These are phyloP conservation scores for Scheffersomyces ergatensis DNA, from an alignment of 805 yeast genomes.

Conservation along the genomic window DNA sequence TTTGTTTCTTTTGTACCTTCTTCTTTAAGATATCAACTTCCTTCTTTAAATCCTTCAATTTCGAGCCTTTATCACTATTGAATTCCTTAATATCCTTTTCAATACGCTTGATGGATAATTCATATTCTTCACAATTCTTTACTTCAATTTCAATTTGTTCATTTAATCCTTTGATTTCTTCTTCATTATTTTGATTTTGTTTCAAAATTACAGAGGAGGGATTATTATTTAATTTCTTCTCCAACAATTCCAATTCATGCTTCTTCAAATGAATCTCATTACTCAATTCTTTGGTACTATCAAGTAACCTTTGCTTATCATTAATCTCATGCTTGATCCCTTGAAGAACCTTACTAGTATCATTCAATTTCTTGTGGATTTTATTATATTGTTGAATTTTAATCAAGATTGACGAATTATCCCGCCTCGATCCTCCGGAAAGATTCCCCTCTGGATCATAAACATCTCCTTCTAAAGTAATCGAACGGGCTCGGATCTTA, in stretches of 20 bases:
- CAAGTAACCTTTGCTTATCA: constrained; percentile 41
- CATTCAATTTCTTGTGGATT: constrained; percentile 35
- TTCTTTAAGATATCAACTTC: constrained; percentile 44
- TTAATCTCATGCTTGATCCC: constrained; percentile 38
- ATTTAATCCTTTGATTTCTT: constrained; percentile 45
- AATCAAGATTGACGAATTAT: constrained; percentile 54
- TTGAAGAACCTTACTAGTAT: constrained; percentile 42
- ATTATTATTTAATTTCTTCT: constrained; percentile 53
- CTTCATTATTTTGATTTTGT: constrained; percentile 43
- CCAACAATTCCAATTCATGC: constrained; percentile 58
- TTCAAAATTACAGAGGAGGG: constrained; percentile 55
- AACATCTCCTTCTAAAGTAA: constrained; percentile 89
- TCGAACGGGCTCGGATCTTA: constrained; percentile 71
- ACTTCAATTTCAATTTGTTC: constrained; percentile 35
- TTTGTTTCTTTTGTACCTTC: constrained; percentile 38
- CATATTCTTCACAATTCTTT: constrained; percentile 24
- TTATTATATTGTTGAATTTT: constrained; percentile 65
- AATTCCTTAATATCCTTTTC: constrained; percentile 83
- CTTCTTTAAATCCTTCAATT: constrained; percentile 59
- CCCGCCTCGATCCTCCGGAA: constrained; percentile 87
- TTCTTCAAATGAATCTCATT: constrained; percentile 54
- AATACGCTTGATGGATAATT: constrained; percentile 48
- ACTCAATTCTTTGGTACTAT: constrained; percentile 54
- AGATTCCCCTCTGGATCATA: constrained; percentile 96
- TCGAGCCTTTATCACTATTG: constrained; percentile 72